Evolutionary conservation across 169 alveolate species (phyloP).

Genomic region (Plasmodium vivax): DNA sequence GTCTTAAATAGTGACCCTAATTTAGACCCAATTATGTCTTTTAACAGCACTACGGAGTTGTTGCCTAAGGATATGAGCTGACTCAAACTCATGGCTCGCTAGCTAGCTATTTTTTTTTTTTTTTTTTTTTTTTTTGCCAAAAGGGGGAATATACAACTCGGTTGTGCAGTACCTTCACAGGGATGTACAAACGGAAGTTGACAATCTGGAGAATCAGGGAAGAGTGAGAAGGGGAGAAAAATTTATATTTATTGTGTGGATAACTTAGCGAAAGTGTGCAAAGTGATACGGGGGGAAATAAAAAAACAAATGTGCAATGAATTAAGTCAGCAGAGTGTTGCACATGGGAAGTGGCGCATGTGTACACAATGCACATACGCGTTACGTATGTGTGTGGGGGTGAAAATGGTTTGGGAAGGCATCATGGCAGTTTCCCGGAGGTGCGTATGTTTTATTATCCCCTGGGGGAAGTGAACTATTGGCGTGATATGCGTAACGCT

Average conservation of each 20-base stretch:
- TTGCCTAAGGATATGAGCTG: neutral
- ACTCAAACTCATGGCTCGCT: neutral
- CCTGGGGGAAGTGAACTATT: neutral
- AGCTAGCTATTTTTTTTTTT: neutral
- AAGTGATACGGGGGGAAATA: neutral
- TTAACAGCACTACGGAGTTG: neutral
- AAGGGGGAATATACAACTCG: neutral
- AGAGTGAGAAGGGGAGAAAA: neutral
- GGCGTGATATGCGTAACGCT: neutral
- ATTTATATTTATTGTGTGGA: neutral
- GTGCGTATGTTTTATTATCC: neutral
- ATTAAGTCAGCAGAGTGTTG: neutral
- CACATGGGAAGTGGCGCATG: neutral
- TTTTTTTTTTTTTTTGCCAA: neutral
- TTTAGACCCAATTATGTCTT: neutral
- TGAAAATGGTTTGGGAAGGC: neutral
- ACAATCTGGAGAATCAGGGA: neutral
- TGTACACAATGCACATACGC: neutral
- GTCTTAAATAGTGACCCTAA: neutral
- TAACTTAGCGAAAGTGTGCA: neutral
- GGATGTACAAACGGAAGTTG: neutral
- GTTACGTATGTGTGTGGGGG: neutral
- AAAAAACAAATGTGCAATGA: neutral
- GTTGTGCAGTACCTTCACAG: neutral
- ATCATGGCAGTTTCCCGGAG: neutral